Base-by-base conservation (phyloP, 1,284 basidiomycete genomes). In the Hortiboletus rubellus region DNA sequence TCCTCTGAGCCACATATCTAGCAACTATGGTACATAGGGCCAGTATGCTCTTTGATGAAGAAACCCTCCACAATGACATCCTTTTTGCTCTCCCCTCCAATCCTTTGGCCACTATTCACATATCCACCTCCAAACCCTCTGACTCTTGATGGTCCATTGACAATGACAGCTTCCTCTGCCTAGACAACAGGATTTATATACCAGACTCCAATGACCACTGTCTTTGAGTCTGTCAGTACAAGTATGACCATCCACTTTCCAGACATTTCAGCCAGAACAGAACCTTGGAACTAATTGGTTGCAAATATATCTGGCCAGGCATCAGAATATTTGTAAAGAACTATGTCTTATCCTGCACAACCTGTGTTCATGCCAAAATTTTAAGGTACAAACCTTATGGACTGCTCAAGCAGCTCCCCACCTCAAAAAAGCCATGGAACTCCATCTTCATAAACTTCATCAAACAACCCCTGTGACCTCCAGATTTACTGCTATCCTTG, bases 401-500 rank as follows among this genome's bases (percentile, higher is more conserved):
- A 6, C 24, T 53, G 0, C 27, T 53, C 0, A 49, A 49, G 22
- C 48, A 49, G n/a, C 34, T 43, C 30, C 34, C 40, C 1, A 57
- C 44, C 33, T 45, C 41, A 0, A 6, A 40, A 18, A 63, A 67
- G 1, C 44, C 46, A 7, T 46, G 68, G 10, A 68, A 57, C 18
- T 37, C 24, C 38, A 47, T 56, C 7, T 42, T 9, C 5, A 37
- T 34, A 18, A 42, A 55, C 15, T 59, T 59, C 22, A 55, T 55
- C 0, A 22, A 45, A 17, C 50, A 59, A 11, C 47, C 57, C 59
- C 75, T 2, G 2, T 9, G 1, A 73, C 68, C 3, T 43, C 59
- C 0, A 62, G 63, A 3, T 73, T 50, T 56, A 65, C 74, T 36
- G 41, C 68, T 7, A 74, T 79, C 37, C 60, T 76, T 0, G 71